Evolutionary conservation across 2,329 filamentous ascomycete species (phyloP), one percentile per base, ranked within the genome.

Genomic region (Dryadomyces quercus-mongolicae): DNA sequence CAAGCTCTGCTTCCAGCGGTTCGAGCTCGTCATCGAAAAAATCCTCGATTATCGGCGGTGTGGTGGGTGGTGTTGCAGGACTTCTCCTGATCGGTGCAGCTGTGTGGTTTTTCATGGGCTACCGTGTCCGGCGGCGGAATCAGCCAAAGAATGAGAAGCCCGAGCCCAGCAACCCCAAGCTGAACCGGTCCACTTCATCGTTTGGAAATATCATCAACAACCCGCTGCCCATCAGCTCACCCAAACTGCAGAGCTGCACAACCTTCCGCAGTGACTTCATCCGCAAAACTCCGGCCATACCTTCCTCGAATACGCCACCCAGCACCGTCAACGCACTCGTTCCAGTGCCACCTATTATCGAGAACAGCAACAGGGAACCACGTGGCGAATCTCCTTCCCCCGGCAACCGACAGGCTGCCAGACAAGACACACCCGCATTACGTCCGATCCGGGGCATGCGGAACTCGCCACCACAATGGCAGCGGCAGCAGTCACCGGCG

Each of bases 221-320:
- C 61, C 71, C 83, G 56, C 72, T 84, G 55, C 63, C 78, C 49
- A 76, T 82, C 58, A 82, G 79, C 55, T 74, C 83, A 60, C 70
- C 82, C 57, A 71, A 81, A 53, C 67, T 76, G 49, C 64, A 68
- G 54, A 61, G 66, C 21, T 66, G 70, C 25, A 57, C 57, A 49
- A 66, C 66, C 42, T 68, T 74, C 56, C 73, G 77, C 52, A 73
- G 71, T 42, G 78, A 81, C 61, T 81, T 81, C 60, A 73, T 76
- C 44, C 74, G 72, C 61, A 71, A 71, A 60, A 22, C 40, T 21
- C 22, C 59, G 13, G 47, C 49, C 31, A 51, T 55, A 53, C 49
- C 57, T 49, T 47, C 36, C 36, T 40, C 36, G 36, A 12, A 40
- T 12, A 40, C 15, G 8, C 10, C 36, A 12, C 10, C 15, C 36